Percentiles rank a stretch among this genome's conserved stretches.
phyloP scores from a whole-genome alignment of 148 eudicot species.

The Rhododendron henanense region DNA sequence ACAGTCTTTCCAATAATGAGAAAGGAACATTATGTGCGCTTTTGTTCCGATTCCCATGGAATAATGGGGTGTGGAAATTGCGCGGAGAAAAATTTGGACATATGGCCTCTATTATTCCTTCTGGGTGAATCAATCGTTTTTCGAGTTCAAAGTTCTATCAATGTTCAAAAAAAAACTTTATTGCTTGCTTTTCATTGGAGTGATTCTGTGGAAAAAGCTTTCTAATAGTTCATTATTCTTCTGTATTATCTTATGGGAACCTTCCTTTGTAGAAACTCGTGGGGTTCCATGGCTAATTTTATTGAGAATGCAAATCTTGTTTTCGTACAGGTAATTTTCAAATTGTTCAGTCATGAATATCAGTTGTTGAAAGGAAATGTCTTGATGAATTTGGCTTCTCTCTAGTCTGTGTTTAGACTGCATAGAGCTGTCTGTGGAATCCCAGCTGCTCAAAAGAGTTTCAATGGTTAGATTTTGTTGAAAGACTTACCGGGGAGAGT shows the following conservation, averaged over 20 bases:
- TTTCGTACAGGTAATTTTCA: neutral
- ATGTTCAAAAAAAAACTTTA: neutral
- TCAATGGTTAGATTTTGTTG: neutral
- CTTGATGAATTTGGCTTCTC: neutral
- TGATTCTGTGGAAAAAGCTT: neutral
- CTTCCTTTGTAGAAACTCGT: neutral
- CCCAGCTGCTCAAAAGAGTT: neutral
- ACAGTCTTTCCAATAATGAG: neutral
- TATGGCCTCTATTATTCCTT: neutral
- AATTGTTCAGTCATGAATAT: neutral
- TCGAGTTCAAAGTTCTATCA: neutral
- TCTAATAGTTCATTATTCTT: neutral
- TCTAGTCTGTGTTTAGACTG: neutral
- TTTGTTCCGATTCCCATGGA: neutral
- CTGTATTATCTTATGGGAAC: neutral
- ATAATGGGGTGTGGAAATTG: neutral
- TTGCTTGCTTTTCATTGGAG: neutral
- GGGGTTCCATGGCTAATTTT: neutral
- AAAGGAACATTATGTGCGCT: neutral
- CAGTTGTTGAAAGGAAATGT: neutral
- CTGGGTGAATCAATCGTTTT: neutral
- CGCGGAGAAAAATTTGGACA: neutral
- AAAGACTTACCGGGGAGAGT: too few species aligned
- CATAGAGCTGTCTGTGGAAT: neutral
- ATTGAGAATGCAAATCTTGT: neutral